A percentile compares a stretch with the other conserved stretches of the same genome.
Conservation (phyloP, 1,139 yeast genomes). For the Pichia sp. region DNA sequence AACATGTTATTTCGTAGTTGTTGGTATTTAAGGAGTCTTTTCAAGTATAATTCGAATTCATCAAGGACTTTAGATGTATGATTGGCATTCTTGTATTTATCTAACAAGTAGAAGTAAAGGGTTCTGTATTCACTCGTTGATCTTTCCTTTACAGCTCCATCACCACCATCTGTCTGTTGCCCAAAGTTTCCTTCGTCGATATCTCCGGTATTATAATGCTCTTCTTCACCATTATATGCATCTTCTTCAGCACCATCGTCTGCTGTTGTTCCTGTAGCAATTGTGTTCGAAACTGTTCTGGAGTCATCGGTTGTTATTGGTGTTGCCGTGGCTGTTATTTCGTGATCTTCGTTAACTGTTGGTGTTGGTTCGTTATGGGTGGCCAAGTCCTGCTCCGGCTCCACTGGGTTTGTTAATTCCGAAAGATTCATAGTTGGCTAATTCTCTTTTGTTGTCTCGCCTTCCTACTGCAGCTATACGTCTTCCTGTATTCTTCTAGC, state of each 20-base stretch:
- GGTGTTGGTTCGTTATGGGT: too few species aligned
- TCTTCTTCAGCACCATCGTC: not conserved
- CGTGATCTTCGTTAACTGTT: too few species aligned
- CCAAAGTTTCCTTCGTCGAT: not conserved
- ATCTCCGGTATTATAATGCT: not conserved
- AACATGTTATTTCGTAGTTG: constrained; percentile 30
- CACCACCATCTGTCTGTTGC: too few species aligned
- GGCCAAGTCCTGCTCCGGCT: not conserved
- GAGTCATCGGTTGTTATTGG: not conserved
- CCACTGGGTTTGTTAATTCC: constrained; percentile 21
- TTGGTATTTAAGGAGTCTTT: constrained; percentile 24
- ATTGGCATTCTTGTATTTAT: constrained; percentile 21
- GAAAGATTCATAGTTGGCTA: constrained; percentile 28
- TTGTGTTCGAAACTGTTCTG: not conserved
- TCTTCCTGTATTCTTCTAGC: too few species aligned
- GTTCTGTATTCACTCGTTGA: constrained; percentile 27
- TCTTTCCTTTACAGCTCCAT: constrained; percentile 9
- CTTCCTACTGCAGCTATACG: too few species aligned
- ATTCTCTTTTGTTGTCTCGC: too few species aligned
- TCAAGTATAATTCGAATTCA: constrained; percentile 19
- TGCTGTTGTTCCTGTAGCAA: too few species aligned
- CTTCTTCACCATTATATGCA: not conserved
- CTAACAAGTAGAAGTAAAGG: constrained; percentile 25
- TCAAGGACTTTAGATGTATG: constrained; percentile 19
- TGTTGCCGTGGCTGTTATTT: not conserved